Evolutionary conservation across 345 rosid genomes (phyloP).

Genomic region (Lumnitzera racemosa): DNA sequence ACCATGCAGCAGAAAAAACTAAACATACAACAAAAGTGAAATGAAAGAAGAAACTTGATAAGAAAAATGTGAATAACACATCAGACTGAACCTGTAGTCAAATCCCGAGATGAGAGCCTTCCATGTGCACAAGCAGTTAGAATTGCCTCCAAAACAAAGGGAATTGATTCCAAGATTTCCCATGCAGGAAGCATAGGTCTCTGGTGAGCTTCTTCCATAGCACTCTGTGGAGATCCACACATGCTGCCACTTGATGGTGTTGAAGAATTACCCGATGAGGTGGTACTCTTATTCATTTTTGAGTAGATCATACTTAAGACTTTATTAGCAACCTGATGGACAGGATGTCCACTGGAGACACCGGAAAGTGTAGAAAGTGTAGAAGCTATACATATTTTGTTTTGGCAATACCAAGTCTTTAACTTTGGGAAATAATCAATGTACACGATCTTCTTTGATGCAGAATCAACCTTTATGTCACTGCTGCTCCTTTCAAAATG

Average conservation of each 20-base stretch:
- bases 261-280: slow-evolving; percentile 32
- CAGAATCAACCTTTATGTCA: slow-evolving; percentile 12
- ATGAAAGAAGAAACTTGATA: slow-evolving; percentile 1
- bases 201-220: slow-evolving; percentile 37
- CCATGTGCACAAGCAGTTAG: slow-evolving; percentile 72
- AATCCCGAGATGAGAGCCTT: slow-evolving; percentile 53
- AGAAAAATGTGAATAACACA: slow-evolving; percentile 8
- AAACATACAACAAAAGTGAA: slow-evolving; percentile 5
- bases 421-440: slow-evolving; percentile 50
- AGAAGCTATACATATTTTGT: slow-evolving; percentile 54
- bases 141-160: slow-evolving; percentile 53
- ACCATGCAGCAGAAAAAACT: neutral
- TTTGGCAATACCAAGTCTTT: slow-evolving; percentile 65
- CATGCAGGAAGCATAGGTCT: slow-evolving; percentile 57
- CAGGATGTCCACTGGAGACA: slow-evolving; percentile 37
- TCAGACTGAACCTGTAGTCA: slow-evolving; percentile 41
- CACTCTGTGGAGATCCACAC: slow-evolving; percentile 27
- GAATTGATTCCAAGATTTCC: slow-evolving; percentile 63
- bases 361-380: slow-evolving; percentile 52
- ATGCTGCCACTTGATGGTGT: slow-evolving; percentile 23
- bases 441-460: slow-evolving; percentile 29
- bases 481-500: slow-evolving; percentile 17
- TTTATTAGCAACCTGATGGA: slow-evolving; percentile 50
- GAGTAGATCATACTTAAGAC: slow-evolving; percentile 51
- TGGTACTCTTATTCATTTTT: slow-evolving; percentile 32